Evolutionary conservation across 805 yeast species (phyloP), one percentile per base, ranked within the genome.

Genomic region (Candida piceae): DNA sequence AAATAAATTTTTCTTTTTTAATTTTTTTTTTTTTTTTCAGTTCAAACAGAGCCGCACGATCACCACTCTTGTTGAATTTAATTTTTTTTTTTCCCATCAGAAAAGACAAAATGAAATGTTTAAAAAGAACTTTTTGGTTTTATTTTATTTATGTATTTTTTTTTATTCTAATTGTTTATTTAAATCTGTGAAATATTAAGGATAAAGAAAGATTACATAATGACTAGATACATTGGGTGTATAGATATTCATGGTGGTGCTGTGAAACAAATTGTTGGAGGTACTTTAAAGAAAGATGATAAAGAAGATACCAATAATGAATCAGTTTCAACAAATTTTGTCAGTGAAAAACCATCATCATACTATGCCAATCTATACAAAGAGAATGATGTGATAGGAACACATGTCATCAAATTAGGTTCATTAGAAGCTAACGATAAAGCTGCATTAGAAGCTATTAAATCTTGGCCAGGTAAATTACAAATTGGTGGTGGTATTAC

Each of bases 221-320:
- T 89, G 96, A 89, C 96, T 0, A 70, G 72, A 35, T 93, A 86
- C 63, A 76, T 89, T 52, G 97, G 97, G 1, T 93, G 99, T 55
- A 90, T 93, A 26, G 98, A 93, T 57, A 79, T 93, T 40, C 99
- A 93, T 60, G 74, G 83, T 7, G 98, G 98, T 2, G 82, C 85
- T 48, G 98, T 93, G 42, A 93, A 93, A 54, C 98, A 93, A 58
- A 93, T 93, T 36, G 97, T 93, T 1, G 99, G 98, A 6, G 95
- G 96, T 0, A 84, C 96, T 0, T 66, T 93, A 16, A 68, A 72
- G 0, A 63, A 66, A 9, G 81, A 79, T 40, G 80, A 76, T 45
- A 60, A 59, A n/a, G 52, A 59, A 7, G 53, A 54, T 25, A 54
- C 64, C 11, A 54, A 61, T 4, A 74, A 67, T 38, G 37, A 47